Base-by-base conservation (phyloP, 495 filamentous ascomycete species). In the Xylaria telfairii region DNA sequence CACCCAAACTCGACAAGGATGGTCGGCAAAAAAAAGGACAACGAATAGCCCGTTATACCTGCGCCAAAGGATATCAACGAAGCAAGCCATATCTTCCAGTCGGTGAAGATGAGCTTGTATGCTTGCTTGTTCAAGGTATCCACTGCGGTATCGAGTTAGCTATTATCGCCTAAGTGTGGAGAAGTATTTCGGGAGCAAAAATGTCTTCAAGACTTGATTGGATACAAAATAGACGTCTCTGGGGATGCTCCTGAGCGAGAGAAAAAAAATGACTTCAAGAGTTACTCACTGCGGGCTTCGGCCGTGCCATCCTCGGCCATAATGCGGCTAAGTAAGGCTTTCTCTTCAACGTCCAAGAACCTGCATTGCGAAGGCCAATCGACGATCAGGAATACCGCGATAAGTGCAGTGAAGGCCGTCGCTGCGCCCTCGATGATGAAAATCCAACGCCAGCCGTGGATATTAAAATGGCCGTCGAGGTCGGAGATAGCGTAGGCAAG, bases 401-500 rank as follows among this genome's bases (percentile, higher is more conserved):
- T 53, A 17, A 83, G 65, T 6, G 85, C 85, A 9, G 87, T 44
- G 32, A 78, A 70, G 3, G 84, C 77, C 0, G 90, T 90, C 26
- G 81, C 74, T 5, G 85, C 74, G 12, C 89, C 90, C 79, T 92
- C 84, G 62, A 87, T 80, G 54, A 87, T 84, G 72, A 86, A 87
- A 67, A 87, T 82, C 84, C 83, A 85, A 13, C 81, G 75, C 84
- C 79, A 85, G 7, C 76, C 82, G 1, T 72, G 51, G 24, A 83
- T 86, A 19, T 87, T 86, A 8, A 75, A 78, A 15, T 85, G 75
- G 8, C 87, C 87, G 44, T 80, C 82, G 73, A 93, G 87, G 19
- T 86, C 79, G 1, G 82, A 83, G 46, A 91, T 84, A 4, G 82
- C 89, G 66, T 86, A 88, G 0, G 90, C 88, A n/a, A 92, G 83